Base-by-base conservation (phyloP, 208 protist genomes). In the Novymonas esmeraldas region DNA sequence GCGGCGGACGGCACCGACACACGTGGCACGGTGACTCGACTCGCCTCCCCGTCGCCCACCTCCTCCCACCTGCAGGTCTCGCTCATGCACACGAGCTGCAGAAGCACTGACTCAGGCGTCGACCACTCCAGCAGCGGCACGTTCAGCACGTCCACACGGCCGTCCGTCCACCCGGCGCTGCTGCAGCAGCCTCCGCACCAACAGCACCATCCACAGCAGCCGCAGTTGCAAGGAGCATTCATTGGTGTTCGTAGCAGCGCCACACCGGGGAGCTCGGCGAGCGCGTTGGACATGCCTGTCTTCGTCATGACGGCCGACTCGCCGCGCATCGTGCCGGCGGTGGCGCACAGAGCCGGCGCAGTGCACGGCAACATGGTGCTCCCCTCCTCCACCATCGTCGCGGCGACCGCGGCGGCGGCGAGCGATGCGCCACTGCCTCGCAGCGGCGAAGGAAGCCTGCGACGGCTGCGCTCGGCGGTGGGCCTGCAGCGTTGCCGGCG, bases 251-350 rank as follows among this genome's bases (percentile, higher is more conserved):
- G 24, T 16, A 3, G 49, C 49, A 54, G 49, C 11, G 29, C 0
- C 31, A 16, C 33, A 13, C 6, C 31, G 18, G 51, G 38, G 16
- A 39, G 41, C 34, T 48, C 56, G 20, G 20, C 38, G 34, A 61
- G 56, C 39, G 34, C 41, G 18, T 36, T 42, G 28, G 39, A 61
- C 2, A n/a, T 61, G 41, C 56, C 56, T 14, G 11, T 46, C 14
- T 49, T 61, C 56, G 39, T 61, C 1, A 16, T 36, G n/a, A 44
- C 41, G 2, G 26, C 18, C 18, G 9, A 10, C 31, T 42, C 33
- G 5, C 29, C 51, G 29, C 38, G 14, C 31, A 38, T 28, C 29
- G 6, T 22, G 18, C 14, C 29, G 29, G 33, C 29, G 22, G 51
- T 29, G 5, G 6, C 51, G 14, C 18, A 9, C 26, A 16, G 24